phyloP scores from a whole-genome alignment of 305 asterid species.

The Solanum aculeatissimum region DNA sequence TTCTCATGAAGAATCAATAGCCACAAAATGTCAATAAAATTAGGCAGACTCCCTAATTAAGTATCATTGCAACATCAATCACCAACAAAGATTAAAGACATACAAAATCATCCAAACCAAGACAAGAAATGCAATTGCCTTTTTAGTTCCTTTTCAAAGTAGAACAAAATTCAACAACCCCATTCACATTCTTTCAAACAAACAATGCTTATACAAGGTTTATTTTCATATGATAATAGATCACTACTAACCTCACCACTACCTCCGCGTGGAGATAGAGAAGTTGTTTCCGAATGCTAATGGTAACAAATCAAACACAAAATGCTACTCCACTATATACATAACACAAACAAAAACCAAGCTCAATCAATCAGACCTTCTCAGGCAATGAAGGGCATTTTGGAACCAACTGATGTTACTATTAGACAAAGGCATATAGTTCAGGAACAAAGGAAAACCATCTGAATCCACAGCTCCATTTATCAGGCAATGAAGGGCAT shows the following conservation, averaged over 20 bases:
- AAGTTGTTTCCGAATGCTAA: too few relatives aligned
- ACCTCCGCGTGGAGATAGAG: neutral
- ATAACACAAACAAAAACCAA: neutral
- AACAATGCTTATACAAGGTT: neutral
- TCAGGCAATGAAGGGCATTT: too few relatives aligned
- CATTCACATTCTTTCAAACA: neutral
- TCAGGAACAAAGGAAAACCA: constrained; percentile 72
- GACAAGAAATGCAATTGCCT: neutral
- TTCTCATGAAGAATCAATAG: neutral
- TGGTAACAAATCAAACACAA: neutral
- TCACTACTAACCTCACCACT: neutral
- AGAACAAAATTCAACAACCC: neutral
- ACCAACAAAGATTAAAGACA: neutral
- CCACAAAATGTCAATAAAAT: neutral
- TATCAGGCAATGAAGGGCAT: constrained; percentile 55
- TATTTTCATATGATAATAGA: neutral
- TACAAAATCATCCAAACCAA: neutral
- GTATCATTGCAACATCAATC: neutral
- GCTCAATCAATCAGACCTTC: neutral
- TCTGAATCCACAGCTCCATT: constrained; percentile 78
- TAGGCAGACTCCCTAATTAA: too few relatives aligned
- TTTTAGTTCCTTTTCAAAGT: neutral
- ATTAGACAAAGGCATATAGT: constrained; percentile 17
- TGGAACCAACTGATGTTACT: neutral
- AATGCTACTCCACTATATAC: neutral